Conservation (phyloP, 176 grass and related monocot species). For the Cymbopogon citratus region DNA sequence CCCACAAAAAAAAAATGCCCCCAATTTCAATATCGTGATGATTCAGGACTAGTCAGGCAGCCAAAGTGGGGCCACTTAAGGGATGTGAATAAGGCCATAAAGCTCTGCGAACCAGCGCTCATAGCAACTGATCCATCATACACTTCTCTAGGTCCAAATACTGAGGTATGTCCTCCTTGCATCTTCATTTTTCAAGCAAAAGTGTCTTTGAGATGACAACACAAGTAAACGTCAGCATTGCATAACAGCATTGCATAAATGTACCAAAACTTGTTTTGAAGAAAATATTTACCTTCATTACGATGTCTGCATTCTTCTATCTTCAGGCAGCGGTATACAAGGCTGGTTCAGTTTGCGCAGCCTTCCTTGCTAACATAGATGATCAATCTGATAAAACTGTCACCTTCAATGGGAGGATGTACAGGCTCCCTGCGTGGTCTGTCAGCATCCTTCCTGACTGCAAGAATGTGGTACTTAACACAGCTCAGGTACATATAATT, state of each 20-base stretch:
- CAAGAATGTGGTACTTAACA: slow-evolving; percentile 91
- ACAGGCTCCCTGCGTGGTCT: slow-evolving; percentile 82
- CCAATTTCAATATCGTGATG: slow-evolving; percentile 6
- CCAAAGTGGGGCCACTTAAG: slow-evolving; percentile 95
- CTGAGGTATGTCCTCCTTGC: slow-evolving; percentile 52
- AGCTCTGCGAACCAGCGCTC: slow-evolving; percentile 80
- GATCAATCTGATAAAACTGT: slow-evolving; percentile 63
- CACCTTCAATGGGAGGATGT: slow-evolving; percentile 74
- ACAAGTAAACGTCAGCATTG: not conserved
- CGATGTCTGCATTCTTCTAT: not conserved
- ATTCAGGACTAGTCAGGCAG: slow-evolving; percentile 72
- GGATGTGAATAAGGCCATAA: slow-evolving; percentile 93
- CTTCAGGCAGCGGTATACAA: slow-evolving; percentile 73
- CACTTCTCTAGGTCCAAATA: slow-evolving; percentile 77
- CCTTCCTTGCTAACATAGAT: slow-evolving; percentile 93
- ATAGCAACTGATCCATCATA: slow-evolving; percentile 82
- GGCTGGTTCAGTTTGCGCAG: slow-evolving; percentile 57
- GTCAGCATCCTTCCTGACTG: slow-evolving; percentile 99
- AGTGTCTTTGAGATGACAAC: not conserved
- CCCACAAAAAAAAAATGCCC: not conserved
- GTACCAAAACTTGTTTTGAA: not conserved
- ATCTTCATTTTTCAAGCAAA: not conserved
- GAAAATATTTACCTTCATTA: slow-evolving; percentile 16
- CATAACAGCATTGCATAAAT: not conserved
- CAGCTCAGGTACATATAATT: slow-evolving; percentile 63